Base-by-base conservation (phyloP, 2,329 filamentous ascomycete species). In the Cadophora gregata region DNA sequence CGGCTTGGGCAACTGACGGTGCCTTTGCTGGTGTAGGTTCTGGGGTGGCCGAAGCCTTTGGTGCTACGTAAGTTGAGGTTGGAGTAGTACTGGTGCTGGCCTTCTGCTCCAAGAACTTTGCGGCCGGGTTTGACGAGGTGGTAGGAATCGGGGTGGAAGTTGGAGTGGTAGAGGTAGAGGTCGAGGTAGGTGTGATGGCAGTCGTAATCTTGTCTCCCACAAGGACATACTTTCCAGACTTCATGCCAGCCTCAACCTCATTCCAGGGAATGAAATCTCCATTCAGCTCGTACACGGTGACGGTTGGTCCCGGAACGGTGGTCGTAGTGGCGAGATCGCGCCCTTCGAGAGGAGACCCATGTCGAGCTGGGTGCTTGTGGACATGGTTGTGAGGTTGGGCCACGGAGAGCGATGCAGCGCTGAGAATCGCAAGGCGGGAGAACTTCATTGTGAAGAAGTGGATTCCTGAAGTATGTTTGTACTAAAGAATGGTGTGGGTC, bases 261-360 rank as follows among this genome's bases (percentile, higher is more conserved):
- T 85, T 79, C 67, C 85, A 80, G 62, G 83, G 81, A 72, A 97
- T 84, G 7, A 58, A 24, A 75, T 88, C 73, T 68, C 89, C 90
- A 68, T 90, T 86, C 63, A 94, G 81, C 63, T 90, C 84, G 80
- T 94, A 97, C 65, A 90, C 85, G 64, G 89, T 87, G 72, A 89
- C 85, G 61, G 87, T 89, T 36, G 89, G 84, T 50, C 84, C 86
- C 48, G 85, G 81, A 65, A 85, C 81, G 59, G 82, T 80, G 42
- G 81, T 77, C 19, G 80, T 78, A 31, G 75, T 78, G 14, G 68
- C 65, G 21, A 56, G 55, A 55, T 70, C 69, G 45, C 82, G 83
- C 79, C 81, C 83, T 76, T 85, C 81, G 60, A 83, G 78, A 36
- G 80, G 79, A 67, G 81, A 80, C 42, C 80, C 79, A 67, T 85